Evolutionary conservation across 2,329 filamentous ascomycete genomes (phyloP).

Genomic region (Exophiala sp.): DNA sequence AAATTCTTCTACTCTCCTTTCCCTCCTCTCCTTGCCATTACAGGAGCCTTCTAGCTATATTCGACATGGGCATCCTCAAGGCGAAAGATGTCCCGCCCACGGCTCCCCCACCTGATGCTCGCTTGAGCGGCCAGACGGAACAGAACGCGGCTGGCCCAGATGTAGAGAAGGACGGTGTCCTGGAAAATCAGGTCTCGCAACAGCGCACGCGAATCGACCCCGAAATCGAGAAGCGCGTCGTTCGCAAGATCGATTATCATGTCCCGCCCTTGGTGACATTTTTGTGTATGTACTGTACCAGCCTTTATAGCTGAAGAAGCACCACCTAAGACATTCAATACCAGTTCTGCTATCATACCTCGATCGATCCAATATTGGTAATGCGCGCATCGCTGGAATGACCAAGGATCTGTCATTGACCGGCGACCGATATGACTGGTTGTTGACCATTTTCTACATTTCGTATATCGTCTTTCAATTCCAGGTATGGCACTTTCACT

Average conservation of each 20-base stretch:
- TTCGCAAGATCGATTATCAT: conserved; percentile 59
- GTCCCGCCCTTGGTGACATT: conserved; percentile 52
- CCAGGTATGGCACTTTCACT: neutral
- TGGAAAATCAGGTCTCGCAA: neutral
- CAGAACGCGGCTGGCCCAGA: neutral
- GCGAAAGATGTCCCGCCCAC: neutral
- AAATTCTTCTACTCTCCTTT: neutral
- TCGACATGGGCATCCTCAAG: conserved; percentile 1
- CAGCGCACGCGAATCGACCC: conserved; percentile 35
- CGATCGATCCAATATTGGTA: conserved; percentile 45
- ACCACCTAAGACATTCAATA: neutral
- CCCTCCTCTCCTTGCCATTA: neutral
- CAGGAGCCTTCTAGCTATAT: neutral
- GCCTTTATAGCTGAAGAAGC: neutral
- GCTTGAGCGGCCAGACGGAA: neutral
- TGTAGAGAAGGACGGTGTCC: conserved; percentile 1
- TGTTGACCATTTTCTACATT: conserved; percentile 54
- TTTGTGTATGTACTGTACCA: conserved; percentile 33
- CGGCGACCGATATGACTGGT: conserved; percentile 46
- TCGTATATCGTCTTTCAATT: conserved; percentile 37
- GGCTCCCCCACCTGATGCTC: neutral
- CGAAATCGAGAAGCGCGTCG: conserved; percentile 43
- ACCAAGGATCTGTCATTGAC: conserved; percentile 45
- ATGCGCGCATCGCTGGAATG: conserved; percentile 46
- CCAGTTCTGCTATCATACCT: conserved; percentile 38